Evolutionary conservation across 2,329 filamentous ascomycete species (phyloP).

Genomic region (Aquanectria penicillioides): DNA sequence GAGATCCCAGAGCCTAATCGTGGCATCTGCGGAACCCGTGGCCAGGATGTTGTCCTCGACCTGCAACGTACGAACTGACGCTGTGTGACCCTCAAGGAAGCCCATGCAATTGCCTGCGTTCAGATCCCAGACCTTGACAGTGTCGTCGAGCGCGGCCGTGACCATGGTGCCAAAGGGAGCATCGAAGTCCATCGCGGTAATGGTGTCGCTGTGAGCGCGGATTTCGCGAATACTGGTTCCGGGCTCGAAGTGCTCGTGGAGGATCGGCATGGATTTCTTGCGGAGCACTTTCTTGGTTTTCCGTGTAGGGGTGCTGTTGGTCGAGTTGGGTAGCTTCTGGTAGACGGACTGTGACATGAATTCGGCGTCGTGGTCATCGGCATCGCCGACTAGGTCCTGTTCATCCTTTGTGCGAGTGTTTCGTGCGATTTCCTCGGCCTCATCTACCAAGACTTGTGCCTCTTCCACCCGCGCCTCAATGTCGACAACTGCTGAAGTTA

Average conservation of each 20-base stretch:
- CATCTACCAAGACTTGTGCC: slow-evolving; percentile 67
- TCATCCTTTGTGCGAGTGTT: slow-evolving; percentile 63
- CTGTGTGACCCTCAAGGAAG: slow-evolving; percentile 90
- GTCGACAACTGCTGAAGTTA: slow-evolving; percentile 66
- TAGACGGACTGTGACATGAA: slow-evolving; percentile 99
- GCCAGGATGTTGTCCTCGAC: slow-evolving; percentile 96
- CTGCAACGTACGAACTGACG: slow-evolving; percentile 90
- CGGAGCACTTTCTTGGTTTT: slow-evolving; percentile 66
- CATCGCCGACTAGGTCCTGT: slow-evolving; percentile 62
- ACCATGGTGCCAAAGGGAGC: slow-evolving; percentile 97
- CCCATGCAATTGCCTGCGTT: slow-evolving; percentile 94
- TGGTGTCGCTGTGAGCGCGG: slow-evolving; percentile 85
- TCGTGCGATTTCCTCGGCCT: slow-evolving; percentile 65
- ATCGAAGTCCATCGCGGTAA: slow-evolving; percentile 95
- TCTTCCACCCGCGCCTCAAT: slow-evolving; percentile 71
- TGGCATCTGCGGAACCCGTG: slow-evolving; percentile 94
- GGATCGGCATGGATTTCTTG: slow-evolving; percentile 88
- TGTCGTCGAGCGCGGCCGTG: slow-evolving; percentile 90
- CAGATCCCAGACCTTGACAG: slow-evolving; percentile 94
- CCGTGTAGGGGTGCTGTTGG: slow-evolving; percentile 57
- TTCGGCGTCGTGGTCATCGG: slow-evolving; percentile 58
- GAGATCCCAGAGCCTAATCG: slow-evolving; percentile 93
- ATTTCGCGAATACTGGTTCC: slow-evolving; percentile 90
- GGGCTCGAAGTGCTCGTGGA: slow-evolving; percentile 94
- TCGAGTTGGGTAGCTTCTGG: slow-evolving; percentile 79